Conservation (phyloP, 257 asterid species). For the Perilla frutescens region DNA sequence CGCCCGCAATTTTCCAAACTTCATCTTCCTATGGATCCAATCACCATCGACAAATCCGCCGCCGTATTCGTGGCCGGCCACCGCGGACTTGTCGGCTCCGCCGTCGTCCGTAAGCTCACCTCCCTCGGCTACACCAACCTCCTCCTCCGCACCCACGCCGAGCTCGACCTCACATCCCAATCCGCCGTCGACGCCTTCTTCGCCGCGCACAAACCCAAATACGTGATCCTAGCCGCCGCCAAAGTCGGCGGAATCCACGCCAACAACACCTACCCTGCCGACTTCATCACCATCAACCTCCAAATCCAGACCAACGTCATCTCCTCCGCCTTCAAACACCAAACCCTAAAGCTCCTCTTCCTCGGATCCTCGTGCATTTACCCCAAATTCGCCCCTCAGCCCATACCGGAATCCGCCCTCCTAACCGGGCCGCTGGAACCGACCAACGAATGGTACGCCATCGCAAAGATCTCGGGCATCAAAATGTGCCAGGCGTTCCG, state of each 20-base stretch:
- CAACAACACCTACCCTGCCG: constrained; percentile 88
- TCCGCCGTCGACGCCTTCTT: constrained; percentile 81
- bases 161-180: constrained; percentile 88
- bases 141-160: constrained; percentile 83
- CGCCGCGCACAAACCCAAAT: constrained; percentile 62
- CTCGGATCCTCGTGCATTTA: constrained; percentile 95
- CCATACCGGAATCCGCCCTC: constrained; percentile 87
- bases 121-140: constrained; percentile 68
- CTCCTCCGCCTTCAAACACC: constrained; percentile 65
- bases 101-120: constrained; percentile 69
- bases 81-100: constrained; percentile 94
- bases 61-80: constrained; percentile 87
- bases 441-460: constrained; percentile 92
- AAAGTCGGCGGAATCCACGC: constrained; percentile 98
- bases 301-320: constrained; percentile 92
- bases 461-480: constrained; percentile 90
- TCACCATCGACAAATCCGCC: constrained; percentile 57
- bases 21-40: constrained; percentile 38
- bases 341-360: constrained; percentile 67
- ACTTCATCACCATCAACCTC: constrained; percentile 88
- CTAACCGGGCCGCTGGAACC: constrained; percentile 83
- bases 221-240: constrained; percentile 91
- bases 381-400: constrained; percentile 95
- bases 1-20: background rate
- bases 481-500: constrained; percentile 89